These are phyloP conservation scores for Dactylellina haptotyla DNA, from an alignment of 2,329 filamentous ascomycete genomes.

Conservation along the genomic window DNA sequence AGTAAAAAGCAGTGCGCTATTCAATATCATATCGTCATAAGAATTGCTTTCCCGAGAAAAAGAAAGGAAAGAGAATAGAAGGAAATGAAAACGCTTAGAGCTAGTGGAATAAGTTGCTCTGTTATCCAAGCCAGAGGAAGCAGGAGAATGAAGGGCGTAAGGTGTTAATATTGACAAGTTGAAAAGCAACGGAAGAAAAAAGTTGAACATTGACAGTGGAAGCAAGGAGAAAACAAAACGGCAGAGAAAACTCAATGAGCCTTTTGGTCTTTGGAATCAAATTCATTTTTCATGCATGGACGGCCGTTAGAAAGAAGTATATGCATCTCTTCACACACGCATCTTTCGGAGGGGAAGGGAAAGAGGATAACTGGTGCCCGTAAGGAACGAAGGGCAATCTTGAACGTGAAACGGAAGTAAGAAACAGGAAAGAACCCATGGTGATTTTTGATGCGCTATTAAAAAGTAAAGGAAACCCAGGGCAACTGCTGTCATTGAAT, in stretches of 20 bases:
- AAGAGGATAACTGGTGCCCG: slow-evolving; percentile 35
- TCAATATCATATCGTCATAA: slow-evolving; percentile 19
- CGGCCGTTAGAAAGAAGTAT: slow-evolving; percentile 45
- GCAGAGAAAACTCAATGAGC: not conserved
- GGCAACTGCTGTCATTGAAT: slow-evolving; percentile 45
- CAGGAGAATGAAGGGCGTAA: slow-evolving; percentile 11
- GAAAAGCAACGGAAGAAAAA: slow-evolving; percentile 16
- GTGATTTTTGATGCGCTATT: slow-evolving; percentile 49
- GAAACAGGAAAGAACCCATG: slow-evolving; percentile 22
- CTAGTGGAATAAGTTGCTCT: slow-evolving; percentile 36
- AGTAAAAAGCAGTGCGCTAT: slow-evolving; percentile 18
- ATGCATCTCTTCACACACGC: slow-evolving; percentile 48
- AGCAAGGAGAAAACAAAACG: slow-evolving; percentile 20
- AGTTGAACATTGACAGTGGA: slow-evolving; percentile 8
- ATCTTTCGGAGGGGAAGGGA: slow-evolving; percentile 31
- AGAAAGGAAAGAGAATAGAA: slow-evolving; percentile 10
- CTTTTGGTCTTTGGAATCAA: slow-evolving; percentile 21
- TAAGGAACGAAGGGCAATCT: slow-evolving; percentile 40
- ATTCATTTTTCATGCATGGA: slow-evolving; percentile 50
- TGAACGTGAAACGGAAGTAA: slow-evolving; percentile 23
- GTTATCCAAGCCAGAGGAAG: slow-evolving; percentile 25
- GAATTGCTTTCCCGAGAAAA: slow-evolving; percentile 14
- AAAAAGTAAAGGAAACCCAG: slow-evolving; percentile 47
- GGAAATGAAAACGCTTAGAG: slow-evolving; percentile 3
- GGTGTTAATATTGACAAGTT: slow-evolving; percentile 44